Base-by-base conservation (phyloP, 202 grass and related monocot species). In the Dendrocalamus latiflorus region DNA sequence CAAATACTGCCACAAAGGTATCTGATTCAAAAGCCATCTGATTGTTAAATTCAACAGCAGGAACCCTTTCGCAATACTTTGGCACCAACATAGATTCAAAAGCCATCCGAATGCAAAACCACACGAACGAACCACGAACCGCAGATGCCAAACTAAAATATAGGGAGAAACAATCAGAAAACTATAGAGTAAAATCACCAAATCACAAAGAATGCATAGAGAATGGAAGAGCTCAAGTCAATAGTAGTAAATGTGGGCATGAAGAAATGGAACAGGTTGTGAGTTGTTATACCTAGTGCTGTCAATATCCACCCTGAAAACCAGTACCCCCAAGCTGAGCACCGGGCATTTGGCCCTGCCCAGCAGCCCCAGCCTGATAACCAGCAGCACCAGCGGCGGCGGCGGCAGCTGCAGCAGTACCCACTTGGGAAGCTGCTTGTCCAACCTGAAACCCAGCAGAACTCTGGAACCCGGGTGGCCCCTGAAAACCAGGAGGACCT, bases 21-120 rank as follows among this genome's bases (percentile, higher is more conserved):
- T n/a, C n/a, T n/a, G n/a, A n/a, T n/a, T n/a, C n/a, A n/a, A n/a
- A n/a, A n/a, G n/a, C n/a, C n/a, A n/a, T n/a, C n/a, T n/a, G n/a
- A n/a, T n/a, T n/a, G n/a, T n/a, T n/a, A n/a, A n/a, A n/a, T n/a
- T n/a, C n/a, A n/a, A n/a, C n/a, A n/a, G n/a, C n/a, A n/a, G n/a
- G n/a, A n/a, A n/a, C n/a, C n/a, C n/a, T n/a, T n/a, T n/a, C n/a
- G n/a, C n/a, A n/a, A n/a, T n/a, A n/a, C n/a, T n/a, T n/a, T n/a
- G n/a, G n/a, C n/a, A n/a, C n/a, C n/a, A n/a, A n/a, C n/a, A n/a
- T 50, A 90, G 79, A 93, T 82, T 91, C 82, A 92, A 97, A 97
- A 97, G 82, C 78, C 93, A 91, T 80, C 86, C 63, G 87, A 93
- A 93, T 90, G 91, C 68, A 91, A 97, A 97, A 97, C 66, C 87